Evolutionary conservation across 495 filamentous ascomycete species (phyloP), one percentile per base, ranked within the genome.

Genomic region (Xylaria curta): DNA sequence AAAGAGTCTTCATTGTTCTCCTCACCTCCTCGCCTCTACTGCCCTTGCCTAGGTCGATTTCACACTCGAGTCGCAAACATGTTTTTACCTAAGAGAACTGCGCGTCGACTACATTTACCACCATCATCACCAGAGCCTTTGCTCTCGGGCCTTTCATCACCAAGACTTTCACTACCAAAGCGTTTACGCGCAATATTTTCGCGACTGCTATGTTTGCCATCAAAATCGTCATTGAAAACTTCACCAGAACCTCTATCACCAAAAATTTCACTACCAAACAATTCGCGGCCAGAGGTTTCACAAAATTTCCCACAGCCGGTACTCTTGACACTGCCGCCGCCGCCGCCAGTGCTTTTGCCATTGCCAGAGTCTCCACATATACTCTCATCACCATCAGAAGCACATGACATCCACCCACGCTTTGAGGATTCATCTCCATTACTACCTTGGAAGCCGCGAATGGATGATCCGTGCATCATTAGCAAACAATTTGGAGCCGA

Each of bases 401-500:
- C 53, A 56, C 26, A 21, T 7, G 47, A 24, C 21, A 0, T 4
- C 17, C 26, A 33, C 10, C 26, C 26, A 8, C 54, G 12, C 15
- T 7, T 4, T 58, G 54, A 33, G 15, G 26, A 58, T 5, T 26
- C 17, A 5, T 58, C 28, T 33, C 24, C 28, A 15, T 13, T 33
- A 5, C 0, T 33, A 33, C 54, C 54, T 7, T 58, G 54, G 54
- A 58, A 58, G 54, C 54, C 54, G 13, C 54, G 54, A 58, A 58
- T 58, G 26, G 54, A 56, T 38, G 59, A 67, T 33, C 64, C 64
- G 31, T 8, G 24, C 21, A 13, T 67, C 17, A 36, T 67, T 12
- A 54, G 64, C 24, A 54, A 54, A 31, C 64, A 49, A 24, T 26
- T 44, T 21, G 66, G 66, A 54, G 44, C 46, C 19, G 42, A 40